These are phyloP conservation scores for Aspergillus thermomutatus DNA, from an alignment of 2,329 filamentous ascomycete species.

Conservation along the genomic window DNA sequence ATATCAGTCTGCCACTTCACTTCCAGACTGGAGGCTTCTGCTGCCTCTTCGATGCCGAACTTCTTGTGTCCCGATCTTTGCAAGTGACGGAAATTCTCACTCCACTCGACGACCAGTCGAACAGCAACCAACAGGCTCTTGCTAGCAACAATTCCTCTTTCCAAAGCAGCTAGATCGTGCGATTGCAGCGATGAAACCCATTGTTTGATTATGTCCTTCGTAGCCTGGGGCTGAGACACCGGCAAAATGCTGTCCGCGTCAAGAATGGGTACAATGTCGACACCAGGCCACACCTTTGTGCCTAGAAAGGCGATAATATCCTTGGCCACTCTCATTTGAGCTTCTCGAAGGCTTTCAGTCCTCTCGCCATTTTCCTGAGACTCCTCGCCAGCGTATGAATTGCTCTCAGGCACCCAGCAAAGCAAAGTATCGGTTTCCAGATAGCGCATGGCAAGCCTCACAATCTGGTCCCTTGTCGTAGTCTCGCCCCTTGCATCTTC, in stretches of 20 bases:
- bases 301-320: conserved; percentile 70
- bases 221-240: conserved; percentile 66
- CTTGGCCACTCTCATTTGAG: conserved; percentile 67
- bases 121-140: conserved; percentile 81
- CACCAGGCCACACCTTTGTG: conserved; percentile 75
- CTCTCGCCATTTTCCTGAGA: conserved; percentile 43
- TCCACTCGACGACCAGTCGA: conserved; percentile 83
- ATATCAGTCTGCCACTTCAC: conserved; percentile 83
- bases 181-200: conserved; percentile 72
- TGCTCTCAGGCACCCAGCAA: conserved; percentile 72
- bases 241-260: conserved; percentile 74
- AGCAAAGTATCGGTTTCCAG: conserved; percentile 88
- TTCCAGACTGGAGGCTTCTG: conserved; percentile 73
- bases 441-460: conserved; percentile 73
- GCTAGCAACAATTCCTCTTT: conserved; percentile 76
- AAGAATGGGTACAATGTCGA: conserved; percentile 77
- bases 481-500: conserved; percentile 57
- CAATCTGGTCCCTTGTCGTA: conserved; percentile 61
- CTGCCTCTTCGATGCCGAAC: conserved; percentile 82
- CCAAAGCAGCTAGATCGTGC: conserved; percentile 83
- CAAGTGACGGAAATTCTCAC: conserved; percentile 62
- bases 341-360: conserved; percentile 62
- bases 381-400: conserved; percentile 50
- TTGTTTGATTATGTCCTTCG: conserved; percentile 70
- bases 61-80: conserved; percentile 34